Evolutionary conservation across 176 grass and related monocot species (phyloP), one percentile per base, ranked within the genome.

Genomic region (Paspalum vaginatum): DNA sequence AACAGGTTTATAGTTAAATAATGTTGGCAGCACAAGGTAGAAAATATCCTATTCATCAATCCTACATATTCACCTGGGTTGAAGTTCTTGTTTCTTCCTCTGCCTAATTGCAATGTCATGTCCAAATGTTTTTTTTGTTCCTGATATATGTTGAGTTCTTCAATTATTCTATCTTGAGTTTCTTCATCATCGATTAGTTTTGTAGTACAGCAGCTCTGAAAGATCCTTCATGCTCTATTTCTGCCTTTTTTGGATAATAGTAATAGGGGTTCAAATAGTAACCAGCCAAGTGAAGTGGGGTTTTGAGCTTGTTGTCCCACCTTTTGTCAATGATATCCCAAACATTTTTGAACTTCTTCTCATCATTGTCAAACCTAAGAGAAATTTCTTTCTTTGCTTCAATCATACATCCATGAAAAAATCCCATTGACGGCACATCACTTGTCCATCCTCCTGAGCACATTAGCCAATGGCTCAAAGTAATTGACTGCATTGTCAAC

Each of bases 231-330:
- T 13, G 61, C 27, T 78, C 38, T 3, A 78, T 78, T 12, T 24
- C 25, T 11, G 0, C 1, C 18, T 78, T 64, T 1, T 78, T 62
- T 18, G 44, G 40, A 44, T 78, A 78, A 61, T 65, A 78, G n/a
- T 41, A 78, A 20, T 27, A 64, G 13, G 56, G 75, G 32, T 32
- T 32, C 32, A 32, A 32, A 32, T 32, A 32, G 32, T 32, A 32
- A 32, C 32, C 32, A 32, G 56, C 51, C 25, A 46, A 61, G 26
- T 78, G 56, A 16, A 78, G 40, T 0, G 75, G 39, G 0, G 75
- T 18, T 43, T 77, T 77, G 20, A 77, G 74, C 11, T 77, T 77
- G 11, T 9, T 58, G 43, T 59, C 48, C 56, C 75, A 78, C 41
- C 56, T 78, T 20, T 22, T 78, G 25, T 65, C 55, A 46, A 78